Percentiles rank a stretch among this genome's conserved stretches.
Evolutionary conservation across 1,284 basidiomycete genomes (phyloP).

Genomic region (Volvariella surrecta): DNA sequence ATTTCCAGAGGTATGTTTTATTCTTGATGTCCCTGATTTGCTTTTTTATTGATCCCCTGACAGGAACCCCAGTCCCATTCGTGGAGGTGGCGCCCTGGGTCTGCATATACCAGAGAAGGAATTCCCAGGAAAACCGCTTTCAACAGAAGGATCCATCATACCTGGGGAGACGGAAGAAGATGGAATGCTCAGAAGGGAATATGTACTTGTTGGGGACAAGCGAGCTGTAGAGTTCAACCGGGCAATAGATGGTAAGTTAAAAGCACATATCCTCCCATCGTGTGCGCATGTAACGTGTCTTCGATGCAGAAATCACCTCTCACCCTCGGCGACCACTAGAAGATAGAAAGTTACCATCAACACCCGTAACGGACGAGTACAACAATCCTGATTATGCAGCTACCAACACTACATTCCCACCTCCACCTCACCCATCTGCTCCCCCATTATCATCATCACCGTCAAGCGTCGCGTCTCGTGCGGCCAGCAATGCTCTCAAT

Average conservation of each 20-base stretch:
- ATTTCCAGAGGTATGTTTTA: too few species aligned
- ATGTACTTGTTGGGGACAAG: conserved; percentile 71
- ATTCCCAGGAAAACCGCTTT: conserved; percentile 26
- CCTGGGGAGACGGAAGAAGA: conserved; percentile 81
- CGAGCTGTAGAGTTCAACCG: conserved; percentile 69
- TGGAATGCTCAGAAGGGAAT: conserved; percentile 63
- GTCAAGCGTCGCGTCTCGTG: conserved; percentile 47
- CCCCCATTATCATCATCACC: conserved; percentile 57
- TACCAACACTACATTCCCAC: conserved; percentile 53
- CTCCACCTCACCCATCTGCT: conserved; percentile 43
- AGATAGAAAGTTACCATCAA: conserved; percentile 39
- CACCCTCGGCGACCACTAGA: conserved; percentile 49
- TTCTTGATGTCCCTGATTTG: too few species aligned
- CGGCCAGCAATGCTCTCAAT: conserved; percentile 68
- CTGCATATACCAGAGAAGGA: conserved; percentile 8
- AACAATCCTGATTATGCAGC: conserved; percentile 20
- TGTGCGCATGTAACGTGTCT: conserved; percentile 5
- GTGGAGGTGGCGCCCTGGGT: conserved; percentile 1
- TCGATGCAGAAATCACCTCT: conserved; percentile 49
- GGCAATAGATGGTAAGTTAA: conserved; percentile 60
- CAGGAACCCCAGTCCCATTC: background rate
- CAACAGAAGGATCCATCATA: conserved; percentile 60
- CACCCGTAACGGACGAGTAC: conserved; percentile 35
- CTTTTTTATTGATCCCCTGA: too few species aligned
- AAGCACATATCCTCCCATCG: too few species aligned